Percentiles rank a stretch among this genome's conserved stretches.
Evolutionary conservation across 2,329 filamentous ascomycete species (phyloP).

Genomic region (Gyromitra esculenta): DNA sequence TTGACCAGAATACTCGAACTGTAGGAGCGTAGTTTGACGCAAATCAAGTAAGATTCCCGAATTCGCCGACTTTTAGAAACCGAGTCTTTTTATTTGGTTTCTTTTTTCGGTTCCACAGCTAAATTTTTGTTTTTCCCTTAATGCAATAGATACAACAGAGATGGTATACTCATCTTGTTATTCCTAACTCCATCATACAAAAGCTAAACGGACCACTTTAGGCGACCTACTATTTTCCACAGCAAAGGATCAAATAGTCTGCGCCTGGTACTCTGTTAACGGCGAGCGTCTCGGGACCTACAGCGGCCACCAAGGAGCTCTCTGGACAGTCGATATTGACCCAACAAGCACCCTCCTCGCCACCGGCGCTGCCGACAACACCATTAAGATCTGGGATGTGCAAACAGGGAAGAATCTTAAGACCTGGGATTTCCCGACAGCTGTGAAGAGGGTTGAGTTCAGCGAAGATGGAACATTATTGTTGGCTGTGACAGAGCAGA

Average conservation of each 20-base stretch:
- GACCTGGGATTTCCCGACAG: conserved; percentile 96
- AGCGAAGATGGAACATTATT: conserved; percentile 90
- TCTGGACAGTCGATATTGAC: conserved; percentile 98
- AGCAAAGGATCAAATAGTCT: conserved; percentile 95
- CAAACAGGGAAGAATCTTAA: conserved; percentile 92
- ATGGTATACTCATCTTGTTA: conserved; percentile 64
- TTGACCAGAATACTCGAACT: conserved; percentile 51
- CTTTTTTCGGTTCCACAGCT: conserved; percentile 19
- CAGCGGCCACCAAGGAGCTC: conserved; percentile 93
- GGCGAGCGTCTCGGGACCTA: conserved; percentile 97
- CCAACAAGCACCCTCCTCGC: conserved; percentile 91
- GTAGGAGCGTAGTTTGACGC: conserved; percentile 58
- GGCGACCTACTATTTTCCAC: conserved; percentile 94
- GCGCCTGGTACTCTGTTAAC: conserved; percentile 91
- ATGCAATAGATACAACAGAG: conserved; percentile 77
- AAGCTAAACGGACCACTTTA: conserved; percentile 45
- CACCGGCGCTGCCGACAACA: conserved; percentile 97
- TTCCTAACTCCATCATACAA: conserved; percentile 1
- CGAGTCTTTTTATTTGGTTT: no score
- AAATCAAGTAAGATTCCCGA: conserved; percentile 75
- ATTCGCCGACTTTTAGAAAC: conserved; percentile 28
- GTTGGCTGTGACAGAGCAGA: conserved; percentile 96
- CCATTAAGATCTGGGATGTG: conserved; percentile 95
- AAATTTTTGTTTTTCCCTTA: conserved; percentile 21
- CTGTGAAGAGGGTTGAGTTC: conserved; percentile 98